A percentile compares a stretch with the other conserved stretches of the same genome.
phyloP scores from a whole-genome alignment of 2,329 filamentous ascomycete genomes.

The Xylariaceae sp. region DNA sequence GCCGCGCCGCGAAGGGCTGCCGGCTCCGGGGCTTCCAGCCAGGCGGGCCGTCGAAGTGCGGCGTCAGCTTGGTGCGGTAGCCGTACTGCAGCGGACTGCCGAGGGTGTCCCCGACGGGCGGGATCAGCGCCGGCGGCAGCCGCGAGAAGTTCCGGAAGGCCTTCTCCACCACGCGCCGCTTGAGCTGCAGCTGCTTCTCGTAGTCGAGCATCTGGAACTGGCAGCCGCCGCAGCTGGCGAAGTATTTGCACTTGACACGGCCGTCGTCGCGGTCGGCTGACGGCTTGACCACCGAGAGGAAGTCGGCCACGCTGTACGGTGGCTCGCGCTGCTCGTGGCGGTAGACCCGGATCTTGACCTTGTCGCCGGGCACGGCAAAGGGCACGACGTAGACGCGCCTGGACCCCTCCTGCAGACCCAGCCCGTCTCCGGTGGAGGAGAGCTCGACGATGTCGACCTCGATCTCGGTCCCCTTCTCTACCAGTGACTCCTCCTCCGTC shows the following conservation, averaged over 20 bases:
- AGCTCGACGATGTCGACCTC: slow-evolving; percentile 75
- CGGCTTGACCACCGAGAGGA: slow-evolving; percentile 66
- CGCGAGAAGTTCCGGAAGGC: slow-evolving; percentile 89
- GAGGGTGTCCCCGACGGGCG: slow-evolving; percentile 73
- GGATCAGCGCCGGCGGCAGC: slow-evolving; percentile 66
- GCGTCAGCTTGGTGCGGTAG: slow-evolving; percentile 94
- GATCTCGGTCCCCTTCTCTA: slow-evolving; percentile 64
- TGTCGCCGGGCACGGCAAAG: slow-evolving; percentile 81
- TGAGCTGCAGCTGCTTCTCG: slow-evolving; percentile 73
- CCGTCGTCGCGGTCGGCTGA: slow-evolving; percentile 70
- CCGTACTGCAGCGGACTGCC: slow-evolving; percentile 85
- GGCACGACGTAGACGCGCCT: slow-evolving; percentile 75
- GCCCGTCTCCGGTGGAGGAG: slow-evolving; percentile 86
- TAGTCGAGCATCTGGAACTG: slow-evolving; percentile 98
- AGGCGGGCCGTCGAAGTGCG: slow-evolving; percentile 81
- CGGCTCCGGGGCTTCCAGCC: slow-evolving; percentile 45
- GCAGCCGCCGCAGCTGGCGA: slow-evolving; percentile 79
- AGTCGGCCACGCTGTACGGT: slow-evolving; percentile 74
- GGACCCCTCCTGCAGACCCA: slow-evolving; percentile 63
- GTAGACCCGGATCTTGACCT: slow-evolving; percentile 68
- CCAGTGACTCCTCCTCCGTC: slow-evolving; percentile 35
- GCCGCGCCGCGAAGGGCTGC: slow-evolving; percentile 51
- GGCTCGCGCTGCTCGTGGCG: slow-evolving; percentile 57
- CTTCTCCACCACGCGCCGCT: slow-evolving; percentile 79
- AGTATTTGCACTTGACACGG: slow-evolving; percentile 78